Percentiles rank a stretch among this genome's conserved stretches.
Conservation (phyloP, 345 rosid genomes). For the Eucalyptus sp. region DNA sequence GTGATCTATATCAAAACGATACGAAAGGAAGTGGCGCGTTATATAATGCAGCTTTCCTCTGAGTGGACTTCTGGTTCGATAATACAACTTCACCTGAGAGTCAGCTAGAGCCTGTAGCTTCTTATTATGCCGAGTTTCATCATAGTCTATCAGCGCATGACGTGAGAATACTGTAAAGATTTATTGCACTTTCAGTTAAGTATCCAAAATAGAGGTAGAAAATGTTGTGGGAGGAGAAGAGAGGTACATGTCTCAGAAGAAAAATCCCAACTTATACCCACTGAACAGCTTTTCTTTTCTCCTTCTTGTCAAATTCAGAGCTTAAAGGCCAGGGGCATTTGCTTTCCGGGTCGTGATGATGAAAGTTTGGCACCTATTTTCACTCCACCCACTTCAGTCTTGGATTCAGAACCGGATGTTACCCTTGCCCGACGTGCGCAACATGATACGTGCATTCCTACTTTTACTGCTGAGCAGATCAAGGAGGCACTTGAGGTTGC, state of each 20-base stretch:
- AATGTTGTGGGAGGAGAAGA: neutral
- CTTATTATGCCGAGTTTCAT: neutral
- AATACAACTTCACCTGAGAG: neutral
- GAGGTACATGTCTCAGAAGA: neutral
- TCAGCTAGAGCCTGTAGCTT: neutral
- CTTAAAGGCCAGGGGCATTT: conserved; percentile 75
- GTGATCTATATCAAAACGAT: neutral
- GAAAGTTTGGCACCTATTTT: conserved; percentile 95
- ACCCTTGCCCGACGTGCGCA: conserved; percentile 37
- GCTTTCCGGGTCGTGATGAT: conserved; percentile 87
- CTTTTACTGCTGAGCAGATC: conserved; percentile 53
- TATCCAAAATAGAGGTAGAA: neutral
- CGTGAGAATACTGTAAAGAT: neutral
- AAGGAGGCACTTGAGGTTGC: conserved; percentile 87
- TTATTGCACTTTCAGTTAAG: neutral
- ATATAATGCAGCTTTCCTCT: neutral
- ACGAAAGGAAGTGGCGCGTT: neutral
- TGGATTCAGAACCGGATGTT: conserved; percentile 40
- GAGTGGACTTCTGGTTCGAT: neutral
- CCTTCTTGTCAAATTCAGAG: conserved; percentile 21
- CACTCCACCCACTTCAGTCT: conserved; percentile 70
- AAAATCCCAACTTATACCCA: neutral
- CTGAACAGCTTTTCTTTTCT: neutral
- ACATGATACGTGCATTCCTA: conserved; percentile 15
- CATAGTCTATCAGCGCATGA: neutral